These are phyloP conservation scores for Orbilia javanica DNA, from an alignment of 2,329 filamentous ascomycete species.

Conservation along the genomic window DNA sequence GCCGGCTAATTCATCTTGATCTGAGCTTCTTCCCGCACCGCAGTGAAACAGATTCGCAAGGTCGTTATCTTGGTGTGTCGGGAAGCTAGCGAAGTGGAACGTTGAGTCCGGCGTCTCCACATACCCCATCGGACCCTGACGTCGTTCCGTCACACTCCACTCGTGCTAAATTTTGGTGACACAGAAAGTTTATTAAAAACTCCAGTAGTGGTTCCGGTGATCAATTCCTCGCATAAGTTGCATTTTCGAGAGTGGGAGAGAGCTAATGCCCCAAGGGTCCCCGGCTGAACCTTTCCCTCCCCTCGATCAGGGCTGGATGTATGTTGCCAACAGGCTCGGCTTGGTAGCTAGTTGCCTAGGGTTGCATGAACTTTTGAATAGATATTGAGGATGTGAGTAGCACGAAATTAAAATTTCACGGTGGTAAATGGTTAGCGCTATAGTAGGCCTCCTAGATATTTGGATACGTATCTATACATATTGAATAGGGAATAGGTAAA, in stretches of 20 bases:
- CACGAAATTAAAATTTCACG: too few species aligned
- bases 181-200: constrained; percentile 39
- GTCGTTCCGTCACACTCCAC: neutral
- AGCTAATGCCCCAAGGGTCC: neutral
- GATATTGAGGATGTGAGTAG: neutral
- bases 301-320: too few species aligned
- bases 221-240: constrained; percentile 37
- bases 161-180: constrained; percentile 1
- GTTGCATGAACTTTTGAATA: neutral
- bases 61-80: constrained; percentile 10
- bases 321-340: too few species aligned
- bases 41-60: neutral
- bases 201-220: constrained; percentile 17
- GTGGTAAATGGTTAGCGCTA: too few species aligned
- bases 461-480: too few species aligned
- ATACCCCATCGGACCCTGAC: neutral
- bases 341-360: too few species aligned
- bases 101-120: constrained; percentile 8
- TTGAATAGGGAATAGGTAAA: too few species aligned
- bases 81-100: constrained; percentile 1
- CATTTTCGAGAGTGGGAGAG: constrained; percentile 1
- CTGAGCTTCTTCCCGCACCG: constrained; percentile 12
- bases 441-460: too few species aligned
- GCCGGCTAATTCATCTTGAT: constrained; percentile 2
- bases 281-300: neutral